Base-by-base conservation (phyloP, 176 grass and related monocot genomes). In the Secale cereale region DNA sequence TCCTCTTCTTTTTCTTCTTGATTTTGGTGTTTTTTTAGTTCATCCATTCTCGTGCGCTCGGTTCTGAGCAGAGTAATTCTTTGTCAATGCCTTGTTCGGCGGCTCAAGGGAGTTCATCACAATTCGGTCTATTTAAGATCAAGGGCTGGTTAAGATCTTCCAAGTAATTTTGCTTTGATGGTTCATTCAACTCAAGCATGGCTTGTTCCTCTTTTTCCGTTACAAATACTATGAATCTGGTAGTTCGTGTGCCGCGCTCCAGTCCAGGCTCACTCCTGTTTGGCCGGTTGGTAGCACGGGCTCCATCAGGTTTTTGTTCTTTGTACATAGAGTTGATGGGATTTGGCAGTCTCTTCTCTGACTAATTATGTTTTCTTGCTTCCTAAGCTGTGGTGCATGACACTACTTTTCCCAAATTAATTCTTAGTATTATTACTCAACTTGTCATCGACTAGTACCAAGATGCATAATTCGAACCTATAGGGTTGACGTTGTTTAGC, bases 281-380 rank as follows among this genome's bases (percentile, higher is more conserved):
- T 28, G 65, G 27, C 43, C 40, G 63, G 83, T 59, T 82, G 27
- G 59, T 74, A 82, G 31, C 37, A 64, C 72, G 76, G 59, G 46
- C 50, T 48, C 22, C 40, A 66, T 43, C 30, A 31, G 30, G 50
- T 8, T 84, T 61, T 87, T 81, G 45, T 70, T 62, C 52, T 85
- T 61, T 85, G 10, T 45, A 14, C 81, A 25, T 66, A 22, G 46
- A 69, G 29, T 12, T 22, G 35, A 79, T 62, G 40, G 83, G 68
- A 37, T 37, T 11, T 61, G 67, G n/a, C 67, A 14, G 30, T 52
- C 22, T 87, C 33, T 27, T 68, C 48, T 33, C 17, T 43, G 31
- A 48, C 62, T 74, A 84, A 52, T 62, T 84, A 14, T 76, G 66
- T 62, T 35, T 60, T 48, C 56, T 7, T 83, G 76, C 35, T 69